Percentiles rank a stretch among this genome's conserved stretches.
Evolutionary conservation across 2,329 filamentous ascomycete species (phyloP).

Genomic region (Byssochlamys sp.): DNA sequence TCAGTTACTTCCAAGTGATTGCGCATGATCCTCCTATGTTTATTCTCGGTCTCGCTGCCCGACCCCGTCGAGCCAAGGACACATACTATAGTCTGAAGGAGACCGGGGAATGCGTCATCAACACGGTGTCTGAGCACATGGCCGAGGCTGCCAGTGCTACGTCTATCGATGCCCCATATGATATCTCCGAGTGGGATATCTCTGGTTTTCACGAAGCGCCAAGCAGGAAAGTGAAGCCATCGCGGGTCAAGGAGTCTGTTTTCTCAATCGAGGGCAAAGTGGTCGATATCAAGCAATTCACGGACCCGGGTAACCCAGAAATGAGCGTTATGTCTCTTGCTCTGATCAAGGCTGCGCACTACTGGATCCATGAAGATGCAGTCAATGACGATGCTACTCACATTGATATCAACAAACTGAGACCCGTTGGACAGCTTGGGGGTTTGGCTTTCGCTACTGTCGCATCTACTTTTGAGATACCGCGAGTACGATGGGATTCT

Average conservation of each 20-base stretch:
- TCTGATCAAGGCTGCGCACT: background rate
- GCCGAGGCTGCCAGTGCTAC: background rate
- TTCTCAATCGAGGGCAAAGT: background rate
- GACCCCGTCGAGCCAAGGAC: background rate
- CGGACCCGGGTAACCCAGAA: background rate
- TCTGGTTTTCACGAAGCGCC: background rate
- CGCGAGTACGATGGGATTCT: background rate
- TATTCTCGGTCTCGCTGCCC: background rate
- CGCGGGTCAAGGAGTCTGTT: background rate
- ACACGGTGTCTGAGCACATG: background rate
- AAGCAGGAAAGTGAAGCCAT: background rate
- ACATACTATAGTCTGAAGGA: background rate
- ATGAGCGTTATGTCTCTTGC: background rate
- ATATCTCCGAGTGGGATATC: background rate
- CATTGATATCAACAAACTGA: background rate
- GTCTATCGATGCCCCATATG: background rate
- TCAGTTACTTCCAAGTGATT: background rate
- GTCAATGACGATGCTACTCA: background rate
- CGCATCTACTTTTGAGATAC: background rate
- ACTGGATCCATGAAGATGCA: background rate
- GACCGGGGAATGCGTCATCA: background rate
- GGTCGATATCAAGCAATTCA: background rate
- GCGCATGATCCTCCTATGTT: background rate
- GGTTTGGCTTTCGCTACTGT: background rate
- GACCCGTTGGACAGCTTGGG: background rate